phyloP scores from a whole-genome alignment of 23 red algal genomes.

The Rhodosorus marinus region DNA sequence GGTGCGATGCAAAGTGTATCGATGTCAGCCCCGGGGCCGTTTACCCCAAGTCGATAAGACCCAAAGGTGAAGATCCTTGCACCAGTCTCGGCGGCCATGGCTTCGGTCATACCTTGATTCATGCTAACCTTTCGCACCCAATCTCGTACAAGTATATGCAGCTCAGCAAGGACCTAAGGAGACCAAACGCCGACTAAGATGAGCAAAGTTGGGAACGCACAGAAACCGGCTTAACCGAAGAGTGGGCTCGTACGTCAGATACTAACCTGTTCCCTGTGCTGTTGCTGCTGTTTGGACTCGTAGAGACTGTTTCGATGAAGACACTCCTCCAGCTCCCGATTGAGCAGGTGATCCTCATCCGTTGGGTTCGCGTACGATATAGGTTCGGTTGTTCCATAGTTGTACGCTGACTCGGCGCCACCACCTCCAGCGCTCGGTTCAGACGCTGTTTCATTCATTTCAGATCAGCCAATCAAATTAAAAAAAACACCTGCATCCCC shows the following conservation, averaged over 20 bases:
- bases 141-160: slow-evolving; percentile 37
- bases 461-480: too few relatives aligned
- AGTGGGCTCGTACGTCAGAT: too few relatives aligned
- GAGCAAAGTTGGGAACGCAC: background rate
- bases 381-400: slow-evolving; percentile 75
- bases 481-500: too few relatives aligned
- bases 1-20: slow-evolving; percentile 89
- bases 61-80: slow-evolving; percentile 92
- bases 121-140: slow-evolving; percentile 79
- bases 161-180: slow-evolving; percentile 57
- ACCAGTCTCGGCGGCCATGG: slow-evolving; percentile 55
- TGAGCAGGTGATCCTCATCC: slow-evolving; percentile 47
- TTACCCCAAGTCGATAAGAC: slow-evolving; percentile 90
- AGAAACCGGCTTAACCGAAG: background rate
- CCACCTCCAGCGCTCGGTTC: too few relatives aligned
- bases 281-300: slow-evolving; percentile 43
- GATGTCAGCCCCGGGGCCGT: slow-evolving; percentile 90
- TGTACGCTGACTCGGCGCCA: too few relatives aligned
- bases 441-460: too few relatives aligned
- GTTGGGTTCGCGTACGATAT: slow-evolving; percentile 72
- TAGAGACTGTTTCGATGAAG: slow-evolving; percentile 78
- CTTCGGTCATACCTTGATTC: slow-evolving; percentile 67
- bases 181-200: background rate
- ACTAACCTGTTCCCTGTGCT: slow-evolving; percentile 48
- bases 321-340: slow-evolving; percentile 72